Evolutionary conservation across 129 eudicot species (phyloP), one percentile per base, ranked within the genome.

Genomic region (Mikania micrantha): DNA sequence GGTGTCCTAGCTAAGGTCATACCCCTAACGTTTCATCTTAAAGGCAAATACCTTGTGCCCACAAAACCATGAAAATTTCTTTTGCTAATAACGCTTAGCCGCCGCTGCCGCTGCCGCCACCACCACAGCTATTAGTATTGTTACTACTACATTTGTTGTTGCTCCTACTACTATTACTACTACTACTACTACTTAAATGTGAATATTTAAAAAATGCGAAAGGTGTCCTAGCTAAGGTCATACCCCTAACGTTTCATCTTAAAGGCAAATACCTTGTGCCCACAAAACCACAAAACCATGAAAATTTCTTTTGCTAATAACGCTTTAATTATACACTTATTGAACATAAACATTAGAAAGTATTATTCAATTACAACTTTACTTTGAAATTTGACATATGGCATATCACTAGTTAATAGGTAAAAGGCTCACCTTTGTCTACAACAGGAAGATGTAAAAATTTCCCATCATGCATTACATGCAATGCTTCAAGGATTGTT

Each of bases 371-470:
- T 13, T 21, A 13, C 9, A 24, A 12, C 10, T 27, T 11, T 28
- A 25, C 36, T 5, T 56, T 52, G 59, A 52, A 52, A 47, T 9
- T 7, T 50, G 29, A 50, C 22, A 20, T 1, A 53, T 21, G 20
- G 22, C 15, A n/a, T 36, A 27, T 19, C 5, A 15, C 12, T 9
- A 21, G 65, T 41, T 28, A 7, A 67, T 28, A 68, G 29, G 21
- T 16, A 40, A 54, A 59, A 44, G 48, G 19, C 73, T 80, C 70
- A 93, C 98, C 98, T 82, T 75, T 93, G 77, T 88, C 98, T 57
- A 86, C 79, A 66, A 92, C 96, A 35, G 98, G 98, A 75, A 92
- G 95, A 82, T 92, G 96, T 44, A 92, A 78, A 66, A 92, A 92
- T 47, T 92, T 92, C 70, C 95, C 95, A 79, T 92, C 95, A 54